These are phyloP conservation scores for Colletotrichum graminicola DNA, from an alignment of 2,329 filamentous ascomycete species.

Conservation along the genomic window DNA sequence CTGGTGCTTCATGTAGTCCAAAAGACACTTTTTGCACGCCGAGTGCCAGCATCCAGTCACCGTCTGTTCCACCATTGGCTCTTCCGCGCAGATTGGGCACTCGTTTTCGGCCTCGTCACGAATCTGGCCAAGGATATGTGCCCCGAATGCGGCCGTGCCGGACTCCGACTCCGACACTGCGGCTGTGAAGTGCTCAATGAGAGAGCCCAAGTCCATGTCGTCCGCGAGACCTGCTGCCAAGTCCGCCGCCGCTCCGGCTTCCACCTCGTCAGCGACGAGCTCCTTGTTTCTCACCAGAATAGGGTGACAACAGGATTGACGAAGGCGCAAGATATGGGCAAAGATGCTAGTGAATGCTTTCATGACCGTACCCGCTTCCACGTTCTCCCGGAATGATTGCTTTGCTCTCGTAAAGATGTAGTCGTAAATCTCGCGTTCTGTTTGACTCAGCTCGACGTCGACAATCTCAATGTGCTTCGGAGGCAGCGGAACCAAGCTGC, in stretches of 20 bases:
- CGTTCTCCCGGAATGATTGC: conserved; percentile 84
- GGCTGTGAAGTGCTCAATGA: conserved; percentile 87
- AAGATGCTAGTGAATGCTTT: conserved; percentile 98
- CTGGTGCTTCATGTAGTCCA: conserved; percentile 90
- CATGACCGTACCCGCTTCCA: conserved; percentile 91
- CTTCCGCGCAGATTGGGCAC: conserved; percentile 94
- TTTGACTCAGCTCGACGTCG: conserved; percentile 84
- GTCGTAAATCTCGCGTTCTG: conserved; percentile 92
- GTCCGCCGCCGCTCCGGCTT: conserved; percentile 82
- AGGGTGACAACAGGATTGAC: conserved; percentile 95
- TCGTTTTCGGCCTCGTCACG: conserved; percentile 89
- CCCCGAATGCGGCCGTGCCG: conserved; percentile 80
- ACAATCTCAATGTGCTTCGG: conserved; percentile 87
- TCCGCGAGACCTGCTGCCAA: conserved; percentile 85
- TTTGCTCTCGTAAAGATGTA: conserved; percentile 88
- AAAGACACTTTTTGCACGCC: conserved; percentile 92
- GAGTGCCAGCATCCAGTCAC: conserved; percentile 99
- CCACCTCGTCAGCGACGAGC: conserved; percentile 88
- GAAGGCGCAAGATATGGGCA: conserved; percentile 91
- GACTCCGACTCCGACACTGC: conserved; percentile 69
- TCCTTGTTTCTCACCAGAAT: conserved; percentile 87
- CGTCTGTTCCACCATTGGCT: conserved; percentile 93
- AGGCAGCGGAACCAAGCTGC: conserved; percentile 80
- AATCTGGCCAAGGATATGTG: conserved; percentile 90
- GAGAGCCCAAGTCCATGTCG: conserved; percentile 92